Evolutionary conservation across 129 eudicot species (phyloP), one percentile per base, ranked within the genome.

Genomic region (Ambrosia trifida): DNA sequence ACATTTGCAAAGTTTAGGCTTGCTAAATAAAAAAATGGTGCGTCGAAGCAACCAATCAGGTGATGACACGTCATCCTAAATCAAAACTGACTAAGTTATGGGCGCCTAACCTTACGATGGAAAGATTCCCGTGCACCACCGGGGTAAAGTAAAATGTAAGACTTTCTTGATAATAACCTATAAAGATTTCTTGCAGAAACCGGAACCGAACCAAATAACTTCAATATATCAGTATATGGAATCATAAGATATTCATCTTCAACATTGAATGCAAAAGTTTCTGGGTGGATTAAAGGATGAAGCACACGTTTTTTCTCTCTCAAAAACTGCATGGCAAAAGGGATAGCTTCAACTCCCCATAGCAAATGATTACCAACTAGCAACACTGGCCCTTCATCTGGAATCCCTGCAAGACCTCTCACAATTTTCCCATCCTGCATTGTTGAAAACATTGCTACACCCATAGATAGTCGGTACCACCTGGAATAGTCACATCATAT

Each of bases 321-420:
- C 75, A 94, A 63, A 69, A 87, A 89, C 68, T 80, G 80, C 45
- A 75, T 77, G 16, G 87, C 63, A 35, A 89, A 56, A 5, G 88
- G 73, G 20, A 35, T 47, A 60, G 80, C 81, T 72, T 94, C 98
- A 19, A 80, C 8, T 12, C 98, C 98, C 87, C 84, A 70, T 43
- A 94, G 71, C 95, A 85, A 84, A 73, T 94, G 97, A 75, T 90
- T 83, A 66, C 98, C 98, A 75, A 94, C 98, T 36, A 84, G 64
- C 43, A 94, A 66, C 46, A 94, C 96, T 1, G 96, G 96, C 10
- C 98, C 98, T 76, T 89, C 83, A 45, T 72, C 67, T 0, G 98
- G 98, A 65, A 94, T 88, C 54, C 98, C 98, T 2, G 75, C 72
- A 30, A 89, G 85, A 74, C 98, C 97, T 35, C 85, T 83, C 57